Conservation (phyloP, 106 monocot species). For the Xerophyta viscosa region DNA sequence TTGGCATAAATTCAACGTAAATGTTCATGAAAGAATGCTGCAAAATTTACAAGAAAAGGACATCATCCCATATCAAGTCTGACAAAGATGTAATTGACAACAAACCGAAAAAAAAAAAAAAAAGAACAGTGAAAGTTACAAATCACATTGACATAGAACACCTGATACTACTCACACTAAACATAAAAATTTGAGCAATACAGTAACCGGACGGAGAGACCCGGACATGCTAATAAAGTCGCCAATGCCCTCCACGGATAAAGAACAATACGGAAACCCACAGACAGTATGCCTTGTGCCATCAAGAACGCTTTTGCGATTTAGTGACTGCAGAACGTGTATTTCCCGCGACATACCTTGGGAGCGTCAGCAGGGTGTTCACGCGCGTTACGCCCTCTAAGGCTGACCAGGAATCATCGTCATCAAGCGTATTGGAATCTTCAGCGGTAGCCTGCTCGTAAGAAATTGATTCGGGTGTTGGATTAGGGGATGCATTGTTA, state of each 20-base stretch:
- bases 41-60: too few relatives aligned
- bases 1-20: too few relatives aligned
- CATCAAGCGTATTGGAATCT: constrained; percentile 1
- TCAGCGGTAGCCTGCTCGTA: constrained; percentile 3
- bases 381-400: constrained; percentile 41
- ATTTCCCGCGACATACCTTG: constrained; percentile 19
- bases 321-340: constrained; percentile 5
- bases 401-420: constrained; percentile 38
- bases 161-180: neutral
- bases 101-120: too few relatives aligned
- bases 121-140: too few relatives aligned
- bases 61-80: too few relatives aligned
- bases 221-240: constrained; percentile 32
- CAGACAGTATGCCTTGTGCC: neutral
- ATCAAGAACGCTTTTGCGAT: constrained; percentile 6
- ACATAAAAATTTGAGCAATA: neutral
- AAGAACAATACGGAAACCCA: neutral
- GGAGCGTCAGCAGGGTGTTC: constrained; percentile 43
- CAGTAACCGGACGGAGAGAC: constrained; percentile 5
- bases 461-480: neutral
- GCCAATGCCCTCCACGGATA: constrained; percentile 1
- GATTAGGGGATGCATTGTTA: constrained; percentile 4
- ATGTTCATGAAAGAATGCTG: too few relatives aligned
- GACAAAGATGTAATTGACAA: too few relatives aligned
- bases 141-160: too few relatives aligned